phyloP scores from a whole-genome alignment of 192 early-diverging fungal genomes.

The Obelidium mucronatum region DNA sequence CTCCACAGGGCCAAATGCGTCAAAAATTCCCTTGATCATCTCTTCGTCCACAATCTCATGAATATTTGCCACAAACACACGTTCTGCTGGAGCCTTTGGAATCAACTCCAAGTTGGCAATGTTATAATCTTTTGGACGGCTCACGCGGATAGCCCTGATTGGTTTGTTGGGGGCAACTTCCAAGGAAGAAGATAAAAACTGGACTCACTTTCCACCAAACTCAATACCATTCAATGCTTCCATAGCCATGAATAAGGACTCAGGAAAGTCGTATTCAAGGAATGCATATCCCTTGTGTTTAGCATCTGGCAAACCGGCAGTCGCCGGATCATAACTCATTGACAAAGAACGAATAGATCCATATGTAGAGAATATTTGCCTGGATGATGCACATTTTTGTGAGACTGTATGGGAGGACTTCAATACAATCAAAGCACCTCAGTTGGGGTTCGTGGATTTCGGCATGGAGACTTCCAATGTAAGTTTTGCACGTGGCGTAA shows the following conservation, averaged over 20 bases:
- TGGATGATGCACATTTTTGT: too few species aligned
- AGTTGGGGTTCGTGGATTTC: constrained; percentile 28
- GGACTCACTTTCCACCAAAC: constrained; percentile 74
- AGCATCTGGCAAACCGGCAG: constrained; percentile 53
- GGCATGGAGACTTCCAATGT: constrained; percentile 19
- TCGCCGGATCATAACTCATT: constrained; percentile 78
- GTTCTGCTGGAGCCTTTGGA: constrained; percentile 65
- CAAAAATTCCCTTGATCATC: constrained; percentile 79
- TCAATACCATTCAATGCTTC: constrained; percentile 82
- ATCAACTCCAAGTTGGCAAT: constrained; percentile 64
- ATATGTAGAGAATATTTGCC: constrained; percentile 75
- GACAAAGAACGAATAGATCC: constrained; percentile 78
- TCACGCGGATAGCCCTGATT: constrained; percentile 74
- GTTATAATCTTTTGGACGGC: constrained; percentile 85
- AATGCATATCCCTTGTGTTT: constrained; percentile 93
- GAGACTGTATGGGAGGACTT: too few species aligned
- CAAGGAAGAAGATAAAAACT: neutral
- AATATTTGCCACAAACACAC: constrained; percentile 88
- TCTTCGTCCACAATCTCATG: constrained; percentile 78
- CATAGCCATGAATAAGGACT: constrained; percentile 83
- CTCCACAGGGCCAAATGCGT: constrained; percentile 81
- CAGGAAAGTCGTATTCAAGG: constrained; percentile 87
- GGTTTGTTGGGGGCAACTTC: neutral
- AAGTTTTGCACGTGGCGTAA: constrained; percentile 6
- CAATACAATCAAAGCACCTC: too few species aligned